Evolutionary conservation across 768 basidiomycete genomes (phyloP).

Genomic region (Trametes cingulata): DNA sequence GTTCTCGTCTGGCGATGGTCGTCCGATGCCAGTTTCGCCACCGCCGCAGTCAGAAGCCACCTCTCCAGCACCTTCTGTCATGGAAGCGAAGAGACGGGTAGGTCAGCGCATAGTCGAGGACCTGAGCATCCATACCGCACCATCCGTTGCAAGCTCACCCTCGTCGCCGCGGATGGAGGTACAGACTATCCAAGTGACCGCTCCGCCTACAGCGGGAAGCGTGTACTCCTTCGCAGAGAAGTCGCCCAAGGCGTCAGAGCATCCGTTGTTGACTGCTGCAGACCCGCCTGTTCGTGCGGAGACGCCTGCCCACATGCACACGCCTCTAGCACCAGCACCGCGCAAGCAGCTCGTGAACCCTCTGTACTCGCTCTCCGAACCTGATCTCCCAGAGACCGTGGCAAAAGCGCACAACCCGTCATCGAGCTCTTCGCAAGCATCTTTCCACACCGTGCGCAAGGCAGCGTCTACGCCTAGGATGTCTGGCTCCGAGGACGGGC

Average conservation of each 20-base stretch:
- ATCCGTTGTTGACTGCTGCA: conserved; percentile 7
- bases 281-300: conserved; percentile 57
- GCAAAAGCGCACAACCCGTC: conserved; percentile 11
- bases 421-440: conserved; percentile 17
- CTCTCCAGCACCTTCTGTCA: conserved; percentile 4
- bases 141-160: conserved; percentile 1
- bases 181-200: not conserved
- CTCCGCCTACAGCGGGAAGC: not conserved
- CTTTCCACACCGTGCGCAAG: conserved; percentile 28
- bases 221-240: not conserved
- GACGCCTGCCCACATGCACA: conserved; percentile 59
- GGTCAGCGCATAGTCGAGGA: conserved; percentile 20
- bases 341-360: conserved; percentile 50
- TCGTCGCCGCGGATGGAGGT: not conserved
- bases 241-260: conserved; percentile 7
- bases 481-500: conserved; percentile 17
- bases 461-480: conserved; percentile 26
- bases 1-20: conserved; percentile 35
- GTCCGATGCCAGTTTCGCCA: conserved; percentile 15
- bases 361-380: conserved; percentile 59
- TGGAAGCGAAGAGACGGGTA: not conserved
- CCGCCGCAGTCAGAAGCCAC: conserved; percentile 19
- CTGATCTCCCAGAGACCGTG: conserved; percentile 41
- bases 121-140: not conserved
- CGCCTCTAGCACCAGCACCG: conserved; percentile 68